Evolutionary conservation across 176 grass and related monocot species (phyloP).

Genomic region (Hyparrhenia diplandra): DNA sequence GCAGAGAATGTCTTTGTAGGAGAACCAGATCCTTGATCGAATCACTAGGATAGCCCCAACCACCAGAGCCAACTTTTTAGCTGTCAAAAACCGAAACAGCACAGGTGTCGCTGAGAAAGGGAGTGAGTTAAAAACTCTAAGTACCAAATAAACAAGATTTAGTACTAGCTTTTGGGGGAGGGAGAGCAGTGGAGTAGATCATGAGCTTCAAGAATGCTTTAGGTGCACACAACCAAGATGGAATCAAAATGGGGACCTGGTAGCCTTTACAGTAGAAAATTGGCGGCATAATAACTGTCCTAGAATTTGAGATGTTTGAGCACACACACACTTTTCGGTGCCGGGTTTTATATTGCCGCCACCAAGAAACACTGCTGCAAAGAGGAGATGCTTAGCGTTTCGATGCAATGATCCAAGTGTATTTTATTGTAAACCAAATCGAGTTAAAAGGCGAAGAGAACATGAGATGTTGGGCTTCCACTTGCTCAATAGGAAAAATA

Average conservation of each 20-base stretch:
- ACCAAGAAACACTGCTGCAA: slow-evolving; percentile 6
- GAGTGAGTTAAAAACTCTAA: slow-evolving; percentile 16
- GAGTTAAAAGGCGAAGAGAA: slow-evolving; percentile 30
- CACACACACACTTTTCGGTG: slow-evolving; percentile 9
- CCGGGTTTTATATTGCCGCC: slow-evolving; percentile 6
- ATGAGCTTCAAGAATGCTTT: slow-evolving; percentile 51
- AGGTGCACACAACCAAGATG: slow-evolving; percentile 41
- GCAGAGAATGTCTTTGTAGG: slow-evolving; percentile 36
- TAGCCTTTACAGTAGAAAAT: slow-evolving; percentile 39
- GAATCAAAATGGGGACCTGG: slow-evolving; percentile 47
- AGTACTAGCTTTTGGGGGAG: slow-evolving; percentile 22
- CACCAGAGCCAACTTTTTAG: slow-evolving; percentile 52
- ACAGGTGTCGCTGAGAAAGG: slow-evolving; percentile 34
- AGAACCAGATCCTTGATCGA: slow-evolving; percentile 48
- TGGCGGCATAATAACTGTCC: slow-evolving; percentile 23
- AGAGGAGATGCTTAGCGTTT: slow-evolving; percentile 7
- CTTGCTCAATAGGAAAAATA: slow-evolving; percentile 23
- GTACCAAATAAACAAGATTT: slow-evolving; percentile 31
- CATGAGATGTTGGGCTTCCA: slow-evolving; percentile 49
- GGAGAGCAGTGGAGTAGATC: slow-evolving; percentile 36
- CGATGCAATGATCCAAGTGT: slow-evolving; percentile 4
- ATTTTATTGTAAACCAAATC: slow-evolving; percentile 34
- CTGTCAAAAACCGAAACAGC: slow-evolving; percentile 38
- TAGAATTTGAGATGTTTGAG: slow-evolving; percentile 25
- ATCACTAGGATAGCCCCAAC: slow-evolving; percentile 48